These are phyloP conservation scores for Eucalyptus tenuipes DNA, from an alignment of 345 rosid genomes.

Conservation along the genomic window DNA sequence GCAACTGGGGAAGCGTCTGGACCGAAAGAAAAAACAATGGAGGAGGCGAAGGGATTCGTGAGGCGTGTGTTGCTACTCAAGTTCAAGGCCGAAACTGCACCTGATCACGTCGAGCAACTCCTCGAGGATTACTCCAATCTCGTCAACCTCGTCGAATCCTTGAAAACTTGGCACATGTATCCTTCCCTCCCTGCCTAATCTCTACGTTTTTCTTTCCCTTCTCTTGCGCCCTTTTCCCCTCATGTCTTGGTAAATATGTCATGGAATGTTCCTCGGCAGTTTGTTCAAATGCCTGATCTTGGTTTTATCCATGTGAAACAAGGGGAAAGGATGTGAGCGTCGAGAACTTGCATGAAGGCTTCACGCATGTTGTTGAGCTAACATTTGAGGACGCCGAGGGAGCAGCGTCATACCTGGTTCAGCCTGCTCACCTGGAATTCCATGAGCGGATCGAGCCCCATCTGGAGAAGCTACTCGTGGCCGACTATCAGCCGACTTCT, in stretches of 20 bases:
- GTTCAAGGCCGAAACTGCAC: constrained; percentile 46
- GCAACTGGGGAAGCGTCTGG: no score
- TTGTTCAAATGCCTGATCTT: no score
- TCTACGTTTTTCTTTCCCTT: no score
- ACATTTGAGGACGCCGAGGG: constrained; percentile 62
- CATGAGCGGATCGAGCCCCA: constrained; percentile 6
- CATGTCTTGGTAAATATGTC: no score
- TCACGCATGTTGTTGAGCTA: constrained; percentile 64
- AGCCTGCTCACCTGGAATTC: constrained; percentile 62
- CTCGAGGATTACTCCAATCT: constrained; percentile 58
- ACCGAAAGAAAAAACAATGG: constrained; percentile 11
- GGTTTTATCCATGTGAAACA: not conserved
- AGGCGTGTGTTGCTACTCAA: constrained; percentile 57
- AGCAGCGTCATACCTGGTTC: constrained; percentile 46
- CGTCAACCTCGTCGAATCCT: constrained; percentile 56
- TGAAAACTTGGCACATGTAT: constrained; percentile 79
- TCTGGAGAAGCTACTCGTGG: constrained; percentile 43
- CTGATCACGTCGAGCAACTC: constrained; percentile 33
- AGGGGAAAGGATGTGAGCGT: constrained; percentile 72
- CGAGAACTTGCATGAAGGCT: constrained; percentile 74
- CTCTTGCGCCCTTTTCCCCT: not conserved
- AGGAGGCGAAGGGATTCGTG: constrained; percentile 52
- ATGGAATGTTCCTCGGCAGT: no score
- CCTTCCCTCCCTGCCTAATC: no score
- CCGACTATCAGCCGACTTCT: constrained; percentile 60